Percentiles rank a stretch among this genome's conserved stretches.
Evolutionary conservation across 768 basidiomycete species (phyloP).

Genomic region (Mycena vitilis): DNA sequence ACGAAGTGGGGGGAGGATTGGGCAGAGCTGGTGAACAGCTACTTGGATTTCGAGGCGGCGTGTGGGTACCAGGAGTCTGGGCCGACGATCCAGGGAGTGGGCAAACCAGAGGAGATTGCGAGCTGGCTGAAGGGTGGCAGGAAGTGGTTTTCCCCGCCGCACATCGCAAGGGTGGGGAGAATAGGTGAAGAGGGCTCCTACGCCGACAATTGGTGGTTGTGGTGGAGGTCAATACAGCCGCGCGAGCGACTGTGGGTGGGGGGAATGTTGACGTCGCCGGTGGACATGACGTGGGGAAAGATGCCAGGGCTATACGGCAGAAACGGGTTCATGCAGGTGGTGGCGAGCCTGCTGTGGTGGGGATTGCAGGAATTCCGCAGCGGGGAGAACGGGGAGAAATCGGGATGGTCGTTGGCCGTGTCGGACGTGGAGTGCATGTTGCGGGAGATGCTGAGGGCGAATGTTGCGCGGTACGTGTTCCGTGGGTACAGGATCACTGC

Average conservation of each 20-base stretch:
- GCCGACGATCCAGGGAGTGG: not conserved
- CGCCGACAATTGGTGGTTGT: not conserved
- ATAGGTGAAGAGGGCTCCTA: not conserved
- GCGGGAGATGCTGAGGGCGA: too few species aligned
- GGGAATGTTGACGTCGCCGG: not conserved
- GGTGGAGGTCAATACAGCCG: not conserved
- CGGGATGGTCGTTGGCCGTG: not conserved
- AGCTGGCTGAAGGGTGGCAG: not conserved
- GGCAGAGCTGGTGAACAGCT: not conserved
- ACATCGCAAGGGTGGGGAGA: not conserved
- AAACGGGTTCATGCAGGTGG: not conserved
- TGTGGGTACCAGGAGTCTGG: not conserved
- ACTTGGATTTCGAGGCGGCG: conserved; percentile 9
- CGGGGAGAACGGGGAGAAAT: not conserved
- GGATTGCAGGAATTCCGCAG: not conserved
- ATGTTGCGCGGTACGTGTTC: too few species aligned
- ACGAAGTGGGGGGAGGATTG: not conserved
- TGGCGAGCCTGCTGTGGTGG: conserved; percentile 3
- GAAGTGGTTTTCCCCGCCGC: not conserved
- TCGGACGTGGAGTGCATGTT: not conserved
- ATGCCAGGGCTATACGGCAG: not conserved
- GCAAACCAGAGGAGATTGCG: not conserved
- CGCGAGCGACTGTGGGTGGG: not conserved
- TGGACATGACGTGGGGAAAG: not conserved
- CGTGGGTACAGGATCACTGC: too few species aligned